A percentile compares a stretch with the other conserved stretches of the same genome.
phyloP scores from a whole-genome alignment of 208 protist genomes.

The Acanthamoeba royreba region DNA sequence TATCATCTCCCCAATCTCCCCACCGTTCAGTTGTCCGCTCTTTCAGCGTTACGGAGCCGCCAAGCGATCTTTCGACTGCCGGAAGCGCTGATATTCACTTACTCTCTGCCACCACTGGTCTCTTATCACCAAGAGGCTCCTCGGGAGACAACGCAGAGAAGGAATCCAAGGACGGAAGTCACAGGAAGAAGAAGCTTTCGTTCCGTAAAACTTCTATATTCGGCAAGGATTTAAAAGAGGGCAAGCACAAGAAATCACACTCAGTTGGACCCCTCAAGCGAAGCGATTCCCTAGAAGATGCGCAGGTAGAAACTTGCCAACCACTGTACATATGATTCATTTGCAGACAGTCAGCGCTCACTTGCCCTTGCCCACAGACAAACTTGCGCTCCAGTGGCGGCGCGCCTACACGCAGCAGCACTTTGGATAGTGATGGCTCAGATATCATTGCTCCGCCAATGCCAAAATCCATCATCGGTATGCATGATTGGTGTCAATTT shows the following conservation, averaged over 20 bases:
- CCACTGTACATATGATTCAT: too few relatives aligned
- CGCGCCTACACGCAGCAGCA: background rate
- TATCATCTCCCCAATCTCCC: background rate
- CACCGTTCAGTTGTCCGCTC: background rate
- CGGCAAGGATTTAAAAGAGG: background rate
- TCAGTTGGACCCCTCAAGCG: background rate
- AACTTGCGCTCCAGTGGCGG: background rate
- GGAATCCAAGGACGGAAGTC: background rate
- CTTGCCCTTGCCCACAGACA: background rate
- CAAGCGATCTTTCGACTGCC: background rate
- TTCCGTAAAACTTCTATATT: conserved; percentile 8
- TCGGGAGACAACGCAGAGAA: background rate
- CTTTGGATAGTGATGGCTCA: background rate
- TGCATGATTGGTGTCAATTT: background rate
- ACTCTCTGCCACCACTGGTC: too few relatives aligned
- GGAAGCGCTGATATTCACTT: background rate
- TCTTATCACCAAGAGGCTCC: too few relatives aligned
- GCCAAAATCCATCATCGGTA: conserved; percentile 4
- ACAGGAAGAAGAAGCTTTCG: background rate
- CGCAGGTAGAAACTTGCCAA: too few relatives aligned
- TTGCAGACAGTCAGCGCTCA: too few relatives aligned
- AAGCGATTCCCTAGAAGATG: background rate
- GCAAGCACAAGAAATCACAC: background rate
- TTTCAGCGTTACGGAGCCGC: background rate
- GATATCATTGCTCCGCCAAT: background rate